Conservation (phyloP, 225 moss, liverwort and hornwort genomes). For the Sphagnum tenellum region DNA sequence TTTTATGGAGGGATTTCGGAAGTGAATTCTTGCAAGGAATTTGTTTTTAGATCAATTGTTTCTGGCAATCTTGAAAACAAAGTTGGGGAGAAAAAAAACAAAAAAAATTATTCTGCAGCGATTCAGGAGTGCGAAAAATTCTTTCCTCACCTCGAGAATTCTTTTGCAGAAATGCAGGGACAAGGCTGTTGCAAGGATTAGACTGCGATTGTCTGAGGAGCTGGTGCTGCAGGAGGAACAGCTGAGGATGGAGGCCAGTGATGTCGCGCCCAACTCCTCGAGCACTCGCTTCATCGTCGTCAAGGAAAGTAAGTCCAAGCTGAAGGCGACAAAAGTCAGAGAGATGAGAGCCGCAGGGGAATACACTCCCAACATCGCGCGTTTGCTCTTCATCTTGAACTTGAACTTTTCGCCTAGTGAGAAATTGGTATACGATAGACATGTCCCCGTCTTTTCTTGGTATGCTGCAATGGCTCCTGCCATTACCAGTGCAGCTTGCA, state of each 20-base stretch:
- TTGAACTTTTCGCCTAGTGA: conserved; percentile 1
- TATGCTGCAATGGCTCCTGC: background rate
- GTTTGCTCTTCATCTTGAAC: conserved; percentile 6
- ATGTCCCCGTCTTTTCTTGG: background rate
- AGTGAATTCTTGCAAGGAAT: too few species aligned
- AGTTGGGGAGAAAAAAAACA: too few species aligned
- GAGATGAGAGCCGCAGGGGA: background rate
- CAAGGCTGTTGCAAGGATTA: conserved; percentile 3
- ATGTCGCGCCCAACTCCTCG: background rate
- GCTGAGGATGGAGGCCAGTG: too few species aligned
- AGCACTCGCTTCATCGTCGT: background rate
- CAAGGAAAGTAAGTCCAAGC: background rate
- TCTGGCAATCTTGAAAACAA: too few species aligned
- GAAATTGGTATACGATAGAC: background rate
- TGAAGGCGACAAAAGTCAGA: background rate
- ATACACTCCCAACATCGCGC: conserved; percentile 6
- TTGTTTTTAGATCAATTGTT: too few species aligned
- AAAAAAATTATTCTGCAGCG: background rate
- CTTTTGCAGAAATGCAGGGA: conserved; percentile 15
- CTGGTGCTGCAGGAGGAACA: too few species aligned
- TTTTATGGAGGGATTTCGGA: too few species aligned
- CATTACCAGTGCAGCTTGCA: background rate
- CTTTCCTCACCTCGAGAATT: conserved; percentile 8
- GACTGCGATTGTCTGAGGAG: conserved; percentile 10
- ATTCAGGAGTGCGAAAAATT: background rate